Conservation (phyloP, 2,329 filamentous ascomycete genomes). For the Calonectria crousiana region DNA sequence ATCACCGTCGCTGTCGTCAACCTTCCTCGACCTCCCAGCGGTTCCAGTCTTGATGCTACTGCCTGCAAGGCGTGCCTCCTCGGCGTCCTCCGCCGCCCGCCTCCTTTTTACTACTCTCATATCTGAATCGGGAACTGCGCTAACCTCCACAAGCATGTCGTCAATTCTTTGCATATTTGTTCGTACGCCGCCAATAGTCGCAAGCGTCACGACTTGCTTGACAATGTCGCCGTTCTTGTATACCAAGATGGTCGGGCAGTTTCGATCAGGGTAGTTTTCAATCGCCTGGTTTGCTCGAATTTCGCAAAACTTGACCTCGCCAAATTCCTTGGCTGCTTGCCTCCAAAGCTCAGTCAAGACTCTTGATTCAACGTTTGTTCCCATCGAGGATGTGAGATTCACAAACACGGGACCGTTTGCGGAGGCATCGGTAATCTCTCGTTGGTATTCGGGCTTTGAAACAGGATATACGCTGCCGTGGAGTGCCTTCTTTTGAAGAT, state of each 20-base stretch:
- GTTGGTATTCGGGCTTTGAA: slow-evolving; percentile 92
- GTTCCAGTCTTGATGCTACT: slow-evolving; percentile 66
- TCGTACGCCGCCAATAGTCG: slow-evolving; percentile 79
- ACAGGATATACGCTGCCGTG: slow-evolving; percentile 94
- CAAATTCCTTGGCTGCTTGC: slow-evolving; percentile 85
- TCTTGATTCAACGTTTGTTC: slow-evolving; percentile 87
- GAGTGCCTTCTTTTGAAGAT: slow-evolving; percentile 79
- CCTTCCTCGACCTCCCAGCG: slow-evolving; percentile 56
- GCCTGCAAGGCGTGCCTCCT: slow-evolving; percentile 65
- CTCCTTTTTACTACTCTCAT: slow-evolving; percentile 77
- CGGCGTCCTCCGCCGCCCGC: slow-evolving; percentile 70
- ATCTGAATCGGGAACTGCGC: slow-evolving; percentile 83
- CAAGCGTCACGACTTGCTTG: slow-evolving; percentile 91
- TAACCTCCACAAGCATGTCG: slow-evolving; percentile 82
- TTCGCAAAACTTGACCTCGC: slow-evolving; percentile 97
- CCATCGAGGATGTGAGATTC: slow-evolving; percentile 81
- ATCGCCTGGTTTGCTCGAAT: slow-evolving; percentile 94
- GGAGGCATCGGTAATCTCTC: slow-evolving; percentile 92
- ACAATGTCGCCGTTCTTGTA: slow-evolving; percentile 95
- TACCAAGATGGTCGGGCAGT: slow-evolving; percentile 92
- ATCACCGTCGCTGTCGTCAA: slow-evolving; percentile 67
- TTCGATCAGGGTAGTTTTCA: slow-evolving; percentile 94
- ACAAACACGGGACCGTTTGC: slow-evolving; percentile 78
- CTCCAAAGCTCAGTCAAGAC: slow-evolving; percentile 89
- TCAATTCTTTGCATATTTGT: slow-evolving; percentile 83